Evolutionary conservation across 2,329 filamentous ascomycete genomes (phyloP).

Genomic region (Apiospora hydei): DNA sequence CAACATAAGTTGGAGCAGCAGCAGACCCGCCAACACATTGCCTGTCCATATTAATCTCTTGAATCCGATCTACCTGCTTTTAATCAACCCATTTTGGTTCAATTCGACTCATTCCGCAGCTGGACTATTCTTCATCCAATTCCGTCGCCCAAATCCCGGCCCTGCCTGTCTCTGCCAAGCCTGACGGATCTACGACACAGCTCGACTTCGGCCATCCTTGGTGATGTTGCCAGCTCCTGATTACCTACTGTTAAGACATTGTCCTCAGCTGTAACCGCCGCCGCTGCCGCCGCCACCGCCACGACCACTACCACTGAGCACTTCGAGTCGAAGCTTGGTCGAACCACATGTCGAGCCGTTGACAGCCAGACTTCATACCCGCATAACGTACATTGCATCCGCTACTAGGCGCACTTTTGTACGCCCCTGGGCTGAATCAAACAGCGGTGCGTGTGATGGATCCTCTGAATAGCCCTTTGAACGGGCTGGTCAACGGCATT

Average conservation of each 20-base stretch:
- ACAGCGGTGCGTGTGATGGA: conserved; percentile 7
- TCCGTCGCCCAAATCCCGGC: neutral
- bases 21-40: conserved; percentile 16
- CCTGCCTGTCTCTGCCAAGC: neutral
- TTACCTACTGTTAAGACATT: neutral
- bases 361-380: neutral
- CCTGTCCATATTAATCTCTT: conserved; percentile 17
- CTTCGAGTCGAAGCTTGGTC: conserved; percentile 10
- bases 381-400: neutral
- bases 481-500: conserved; percentile 60
- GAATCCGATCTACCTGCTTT: conserved; percentile 19
- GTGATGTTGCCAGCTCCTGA: neutral
- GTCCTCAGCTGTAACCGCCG: neutral
- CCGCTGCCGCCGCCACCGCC: conserved; percentile 6
- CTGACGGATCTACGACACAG: neutral
- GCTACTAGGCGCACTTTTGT: conserved; percentile 7
- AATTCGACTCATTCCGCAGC: conserved; percentile 3
- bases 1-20: conserved; percentile 9
- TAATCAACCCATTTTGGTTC: conserved; percentile 22
- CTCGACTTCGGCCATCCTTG: neutral
- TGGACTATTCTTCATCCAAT: conserved; percentile 6
- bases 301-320: neutral
- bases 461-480: conserved; percentile 49
- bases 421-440: neutral
- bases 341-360: conserved; percentile 10